Percentiles rank a stretch among this genome's conserved stretches.
Conservation (phyloP, 495 filamentous ascomycete genomes). For the Annulohypoxylon bovei region DNA sequence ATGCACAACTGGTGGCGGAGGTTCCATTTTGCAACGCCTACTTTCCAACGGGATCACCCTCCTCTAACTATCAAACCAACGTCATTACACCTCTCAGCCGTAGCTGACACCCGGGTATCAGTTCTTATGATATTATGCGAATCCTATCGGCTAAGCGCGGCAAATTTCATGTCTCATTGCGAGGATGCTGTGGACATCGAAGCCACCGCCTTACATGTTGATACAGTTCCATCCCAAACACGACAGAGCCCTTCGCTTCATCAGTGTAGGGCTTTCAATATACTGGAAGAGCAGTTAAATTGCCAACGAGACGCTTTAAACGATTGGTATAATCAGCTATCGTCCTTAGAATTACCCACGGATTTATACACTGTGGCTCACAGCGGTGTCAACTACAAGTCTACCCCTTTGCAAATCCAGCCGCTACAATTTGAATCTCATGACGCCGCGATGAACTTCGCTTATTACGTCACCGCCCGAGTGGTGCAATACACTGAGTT, state of each 20-base stretch:
- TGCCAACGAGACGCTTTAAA: neutral
- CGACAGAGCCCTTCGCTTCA: neutral
- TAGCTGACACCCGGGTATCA: neutral
- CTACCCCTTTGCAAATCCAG: neutral
- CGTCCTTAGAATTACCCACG: neutral
- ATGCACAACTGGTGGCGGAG: constrained; percentile 3
- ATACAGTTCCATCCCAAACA: neutral
- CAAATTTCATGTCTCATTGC: neutral
- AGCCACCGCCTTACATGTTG: neutral
- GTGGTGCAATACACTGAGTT: neutral
- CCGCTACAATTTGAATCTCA: neutral
- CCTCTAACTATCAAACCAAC: neutral
- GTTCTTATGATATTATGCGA: neutral
- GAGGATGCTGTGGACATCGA: neutral
- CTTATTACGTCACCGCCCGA: neutral
- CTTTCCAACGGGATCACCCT: neutral
- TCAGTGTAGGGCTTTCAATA: neutral
- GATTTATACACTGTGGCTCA: neutral
- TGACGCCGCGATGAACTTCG: neutral
- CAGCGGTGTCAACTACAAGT: neutral
- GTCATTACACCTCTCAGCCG: neutral
- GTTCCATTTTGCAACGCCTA: neutral
- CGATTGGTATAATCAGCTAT: neutral
- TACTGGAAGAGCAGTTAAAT: neutral
- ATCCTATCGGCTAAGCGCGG: neutral